phyloP scores from a whole-genome alignment of 345 rosid genomes.

The Abelmoschus esculentus region DNA sequence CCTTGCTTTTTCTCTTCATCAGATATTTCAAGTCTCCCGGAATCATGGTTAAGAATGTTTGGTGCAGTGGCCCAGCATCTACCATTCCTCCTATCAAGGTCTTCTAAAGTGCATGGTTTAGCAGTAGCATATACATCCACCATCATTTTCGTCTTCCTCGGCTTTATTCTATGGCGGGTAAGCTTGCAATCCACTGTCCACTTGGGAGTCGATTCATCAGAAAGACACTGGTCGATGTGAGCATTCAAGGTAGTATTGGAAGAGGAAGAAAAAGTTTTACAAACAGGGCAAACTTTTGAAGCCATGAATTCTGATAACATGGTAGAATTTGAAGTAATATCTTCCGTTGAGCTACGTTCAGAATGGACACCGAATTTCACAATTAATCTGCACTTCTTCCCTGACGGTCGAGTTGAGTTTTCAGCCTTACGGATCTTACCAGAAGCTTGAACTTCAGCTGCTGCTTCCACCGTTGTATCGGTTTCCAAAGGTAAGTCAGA shows the following conservation, averaged over 20 bases:
- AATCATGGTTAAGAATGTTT: conserved; percentile 35
- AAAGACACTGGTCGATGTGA: conserved; percentile 95
- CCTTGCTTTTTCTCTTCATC: conserved; percentile 32
- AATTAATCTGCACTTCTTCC: conserved; percentile 68
- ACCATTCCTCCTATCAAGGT: conserved; percentile 86
- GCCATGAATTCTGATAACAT: conserved; percentile 62
- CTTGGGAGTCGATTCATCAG: conserved; percentile 56
- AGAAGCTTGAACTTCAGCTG: conserved; percentile 24
- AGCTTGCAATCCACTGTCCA: conserved; percentile 55
- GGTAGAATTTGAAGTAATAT: conserved; percentile 51
- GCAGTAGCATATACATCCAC: conserved; percentile 75
- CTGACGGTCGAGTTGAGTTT: conserved; percentile 23
- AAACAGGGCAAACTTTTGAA: conserved; percentile 94
- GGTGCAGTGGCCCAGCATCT: conserved; percentile 48
- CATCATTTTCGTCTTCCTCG: conserved; percentile 67
- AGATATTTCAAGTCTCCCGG: conserved; percentile 26
- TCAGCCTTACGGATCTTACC: conserved; percentile 28
- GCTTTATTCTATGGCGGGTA: conserved; percentile 64
- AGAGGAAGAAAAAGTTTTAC: conserved; percentile 89
- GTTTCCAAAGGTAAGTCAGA: conserved; percentile 28
- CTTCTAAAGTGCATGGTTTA: conserved; percentile 63
- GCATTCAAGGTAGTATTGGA: conserved; percentile 98
- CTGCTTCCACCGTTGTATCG: conserved; percentile 23
- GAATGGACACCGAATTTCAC: conserved; percentile 61
- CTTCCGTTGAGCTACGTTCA: conserved; percentile 57